Base-by-base conservation (phyloP, 345 rosid genomes). In the Sisymbrium altissimum region DNA sequence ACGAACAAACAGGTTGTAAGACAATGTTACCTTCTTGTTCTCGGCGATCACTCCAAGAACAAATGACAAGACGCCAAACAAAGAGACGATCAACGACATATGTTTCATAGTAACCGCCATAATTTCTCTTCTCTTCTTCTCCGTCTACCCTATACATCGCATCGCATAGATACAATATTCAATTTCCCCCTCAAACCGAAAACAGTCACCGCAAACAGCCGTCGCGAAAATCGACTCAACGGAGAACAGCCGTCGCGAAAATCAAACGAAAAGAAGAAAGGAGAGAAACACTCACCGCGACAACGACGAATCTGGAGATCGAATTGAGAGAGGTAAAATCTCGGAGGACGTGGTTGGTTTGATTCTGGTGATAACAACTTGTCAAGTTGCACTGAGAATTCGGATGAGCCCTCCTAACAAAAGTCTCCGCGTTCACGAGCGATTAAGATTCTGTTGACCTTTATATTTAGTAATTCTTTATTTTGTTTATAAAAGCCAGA, bases 21-120 rank as follows among this genome's bases (percentile, higher is more conserved):
- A 29, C 33, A n/a, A 3, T 9, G 2, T 7, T 53, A 89, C 97
- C 96, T 89, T 91, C 81, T 85, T 91, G 79, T 89, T 91, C 81
- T 91, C 97, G 0, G 96, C 97, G 33, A 89, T 38, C 2, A 89
- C 86, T 38, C 96, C 97, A 10, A 83, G 80, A 43, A 86, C 4
- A 78, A 91, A 91, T 4, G 97, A 91, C 59, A 85, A 12, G 3
- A 81, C 52, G 46, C 97, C 97, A 27, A 86, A 74, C 23, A 77
- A 48, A 5, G 87, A 78, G 30, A 91, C 86, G 7, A 84, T 64
- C 21, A 85, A 62, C 60, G 97, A 78, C 88, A 84, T 87, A 29
- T 79, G 91, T 66, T 81, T 85, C 69, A 91, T 79, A 18, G 84
- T 84, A 41, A 83, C 68, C 66, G 89, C 90, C 97, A 91, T 89